phyloP scores from a whole-genome alignment of 2,329 filamentous ascomycete genomes.

The Parasarocladium wereldwijsianum region DNA sequence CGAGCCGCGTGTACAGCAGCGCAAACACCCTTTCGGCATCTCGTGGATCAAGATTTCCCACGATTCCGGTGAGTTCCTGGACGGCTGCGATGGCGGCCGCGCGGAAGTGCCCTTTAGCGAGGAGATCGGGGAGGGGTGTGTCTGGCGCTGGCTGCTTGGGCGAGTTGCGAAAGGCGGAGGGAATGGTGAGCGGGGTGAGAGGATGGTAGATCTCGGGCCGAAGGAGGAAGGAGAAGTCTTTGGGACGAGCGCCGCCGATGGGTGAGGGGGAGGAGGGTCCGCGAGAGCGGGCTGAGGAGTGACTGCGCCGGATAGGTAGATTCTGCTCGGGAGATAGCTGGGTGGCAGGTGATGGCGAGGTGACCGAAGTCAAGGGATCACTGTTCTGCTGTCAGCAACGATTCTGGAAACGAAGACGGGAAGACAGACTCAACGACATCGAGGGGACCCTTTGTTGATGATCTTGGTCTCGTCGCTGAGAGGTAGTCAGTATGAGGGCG shows the following conservation, averaged over 20 bases:
- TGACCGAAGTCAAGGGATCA: conserved; percentile 15
- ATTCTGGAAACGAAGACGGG: conserved; percentile 5
- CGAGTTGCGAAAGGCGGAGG: conserved; percentile 54
- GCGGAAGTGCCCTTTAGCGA: conserved; percentile 64
- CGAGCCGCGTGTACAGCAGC: conserved; percentile 67
- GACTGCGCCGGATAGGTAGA: conserved; percentile 5
- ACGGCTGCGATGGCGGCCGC: conserved; percentile 57
- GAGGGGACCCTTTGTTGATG: conserved; percentile 64
- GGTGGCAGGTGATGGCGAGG: conserved; percentile 9
- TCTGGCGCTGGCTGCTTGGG: conserved; percentile 46
- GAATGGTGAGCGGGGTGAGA: conserved; percentile 47
- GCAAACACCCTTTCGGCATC: conserved; percentile 57
- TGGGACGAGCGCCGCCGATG: conserved; percentile 21
- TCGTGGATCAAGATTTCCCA: conserved; percentile 26
- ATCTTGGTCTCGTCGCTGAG: conserved; percentile 41
- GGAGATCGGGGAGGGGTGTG: conserved; percentile 51
- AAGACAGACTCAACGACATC: conserved; percentile 56
- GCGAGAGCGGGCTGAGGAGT: conserved; percentile 5
- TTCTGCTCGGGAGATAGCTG: conserved; percentile 7
- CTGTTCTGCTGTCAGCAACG: conserved; percentile 5
- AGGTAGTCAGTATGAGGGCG: neutral
- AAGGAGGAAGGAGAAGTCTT: conserved; percentile 70
- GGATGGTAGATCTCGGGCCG: conserved; percentile 73
- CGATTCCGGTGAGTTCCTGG: conserved; percentile 40
- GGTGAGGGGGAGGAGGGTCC: conserved; percentile 12